Conservation (phyloP, 73 alveolate genomes). For the Paramecium octaurelia region DNA sequence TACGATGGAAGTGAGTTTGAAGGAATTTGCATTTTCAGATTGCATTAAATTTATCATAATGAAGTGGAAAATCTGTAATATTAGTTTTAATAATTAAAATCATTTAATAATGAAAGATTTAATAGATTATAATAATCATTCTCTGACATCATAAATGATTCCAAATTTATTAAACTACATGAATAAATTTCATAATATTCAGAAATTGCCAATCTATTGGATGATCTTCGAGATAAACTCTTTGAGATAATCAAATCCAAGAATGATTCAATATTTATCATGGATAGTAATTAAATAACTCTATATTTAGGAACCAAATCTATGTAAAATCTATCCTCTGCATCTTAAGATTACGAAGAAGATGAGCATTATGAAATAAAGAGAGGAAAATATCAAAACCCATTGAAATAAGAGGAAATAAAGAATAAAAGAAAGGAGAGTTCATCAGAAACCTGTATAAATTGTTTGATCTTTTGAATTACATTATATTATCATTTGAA, state of each 20-base stretch:
- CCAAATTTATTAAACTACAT: not conserved
- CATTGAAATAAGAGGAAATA: not conserved
- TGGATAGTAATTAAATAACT: not conserved
- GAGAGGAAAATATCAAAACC: not conserved
- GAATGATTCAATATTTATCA: not conserved
- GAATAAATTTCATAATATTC: not conserved
- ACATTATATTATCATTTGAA: not conserved
- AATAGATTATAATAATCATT: not conserved
- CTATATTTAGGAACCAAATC: not conserved
- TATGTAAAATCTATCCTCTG: not conserved
- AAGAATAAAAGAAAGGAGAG: not conserved
- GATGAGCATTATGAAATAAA: not conserved
- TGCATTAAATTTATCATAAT: not conserved
- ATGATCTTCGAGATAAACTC: not conserved
- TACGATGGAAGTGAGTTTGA: not conserved
- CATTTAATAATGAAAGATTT: not conserved
- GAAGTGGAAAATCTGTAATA: not conserved
- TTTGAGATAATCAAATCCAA: not conserved
- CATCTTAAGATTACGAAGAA: not conserved
- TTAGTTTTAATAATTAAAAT: not conserved
- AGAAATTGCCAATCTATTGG: not conserved
- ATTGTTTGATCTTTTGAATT: not conserved
- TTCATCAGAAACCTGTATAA: conserved; percentile 24
- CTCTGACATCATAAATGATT: not conserved
- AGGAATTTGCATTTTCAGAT: not conserved